phyloP scores from a whole-genome alignment of 2,329 filamentous ascomycete species.

The Fusarium pseudocircinatum region DNA sequence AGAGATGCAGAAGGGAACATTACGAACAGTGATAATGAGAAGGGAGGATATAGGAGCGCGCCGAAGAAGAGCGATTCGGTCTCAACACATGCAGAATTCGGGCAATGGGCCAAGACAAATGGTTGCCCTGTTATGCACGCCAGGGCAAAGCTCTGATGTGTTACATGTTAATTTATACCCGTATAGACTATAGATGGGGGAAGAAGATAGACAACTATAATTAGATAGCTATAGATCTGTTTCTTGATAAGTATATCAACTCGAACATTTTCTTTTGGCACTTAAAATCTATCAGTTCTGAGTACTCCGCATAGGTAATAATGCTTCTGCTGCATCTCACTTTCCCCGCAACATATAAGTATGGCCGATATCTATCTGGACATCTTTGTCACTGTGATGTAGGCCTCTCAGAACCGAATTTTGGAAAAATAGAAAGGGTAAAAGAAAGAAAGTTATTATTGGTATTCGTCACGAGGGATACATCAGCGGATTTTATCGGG shows the following conservation, averaged over 20 bases:
- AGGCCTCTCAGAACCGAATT: too few species aligned
- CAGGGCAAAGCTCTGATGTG: not conserved
- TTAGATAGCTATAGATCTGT: not conserved
- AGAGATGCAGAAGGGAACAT: not conserved
- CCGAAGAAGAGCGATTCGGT: constrained; percentile 1
- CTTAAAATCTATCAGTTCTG: not conserved
- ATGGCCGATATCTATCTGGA: too few species aligned
- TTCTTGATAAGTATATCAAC: not conserved
- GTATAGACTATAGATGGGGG: not conserved
- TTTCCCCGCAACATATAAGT: too few species aligned
- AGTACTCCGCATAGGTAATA: too few species aligned
- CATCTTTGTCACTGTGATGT: too few species aligned
- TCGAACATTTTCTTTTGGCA: too few species aligned
- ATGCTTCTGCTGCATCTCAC: not conserved
- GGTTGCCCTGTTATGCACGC: not conserved
- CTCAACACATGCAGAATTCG: not conserved
- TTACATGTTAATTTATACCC: not conserved
- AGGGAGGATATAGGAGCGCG: not conserved
- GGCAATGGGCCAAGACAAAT: not conserved
- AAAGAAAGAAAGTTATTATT: too few species aligned
- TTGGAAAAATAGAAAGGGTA: too few species aligned
- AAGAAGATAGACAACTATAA: not conserved
- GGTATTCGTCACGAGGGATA: not conserved
- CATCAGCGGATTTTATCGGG: not conserved
- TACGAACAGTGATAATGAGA: not conserved